Base-by-base conservation (phyloP, 495 filamentous ascomycete species). In the Daldinia grandis region DNA sequence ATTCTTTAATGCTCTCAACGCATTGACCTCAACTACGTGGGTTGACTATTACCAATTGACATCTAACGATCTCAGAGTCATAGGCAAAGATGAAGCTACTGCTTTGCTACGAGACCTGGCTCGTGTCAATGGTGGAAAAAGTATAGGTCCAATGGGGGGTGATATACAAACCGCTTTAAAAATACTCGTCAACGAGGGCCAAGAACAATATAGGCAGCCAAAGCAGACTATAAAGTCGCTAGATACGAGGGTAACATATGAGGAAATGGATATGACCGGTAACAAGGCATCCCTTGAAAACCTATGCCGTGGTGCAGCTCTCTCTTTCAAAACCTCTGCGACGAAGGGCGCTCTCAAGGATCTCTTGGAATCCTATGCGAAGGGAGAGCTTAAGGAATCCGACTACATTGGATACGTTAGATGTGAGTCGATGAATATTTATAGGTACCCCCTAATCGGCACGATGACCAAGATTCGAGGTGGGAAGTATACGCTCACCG, bases 401-500 rank as follows among this genome's bases (percentile, higher is more conserved):
- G n/a, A 31, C 0, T 66, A 66, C 6, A 25, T 47, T 7, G 50
- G 40, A 35, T 54, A 31, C 28, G 21, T 37, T 3, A 51, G 58
- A 10, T 63, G 35, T 12, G 25, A 1, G 17, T 15, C 37, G 10
- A 12, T 47, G 6, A 47, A n/a, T 9, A 33, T 14, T 3, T 27
- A 28, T 2, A 51, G 27, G 0, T 71, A 35, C n/a, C 62, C 68
- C 1, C 12, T 1, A 19, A 17, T 62, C n/a, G 27, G 15, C 1
- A 2, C 0, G 15, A 31, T 0, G 1, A 27, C n/a, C 8, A 30
- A 15, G 4, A 19, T 64, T 14, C 56, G 70, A 49, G 70, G 70
- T 5, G 70, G 61, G 3, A 62, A 24, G 0, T 73, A 58, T n/a
- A 65, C 70, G 31, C 3, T 17, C 27, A 68, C 51, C 59, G 17